Evolutionary conservation across 345 rosid species (phyloP), one percentile per base, ranked within the genome.

Genomic region (Combretum micranthum): DNA sequence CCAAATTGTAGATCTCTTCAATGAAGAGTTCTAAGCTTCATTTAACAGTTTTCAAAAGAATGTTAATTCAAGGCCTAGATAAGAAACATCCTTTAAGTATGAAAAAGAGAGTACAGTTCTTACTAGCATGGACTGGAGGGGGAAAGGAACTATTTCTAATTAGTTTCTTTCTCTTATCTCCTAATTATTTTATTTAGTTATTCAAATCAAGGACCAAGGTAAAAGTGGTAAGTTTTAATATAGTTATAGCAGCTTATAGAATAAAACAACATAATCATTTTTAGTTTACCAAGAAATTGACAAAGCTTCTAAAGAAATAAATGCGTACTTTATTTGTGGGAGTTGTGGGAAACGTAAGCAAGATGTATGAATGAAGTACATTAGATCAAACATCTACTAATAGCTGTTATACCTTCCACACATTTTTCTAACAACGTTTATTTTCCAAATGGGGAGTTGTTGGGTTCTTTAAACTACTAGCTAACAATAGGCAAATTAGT

Each of bases 121-220:
- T 3, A 12, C 47, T 14, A 62, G 56, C 56, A 1, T 72, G 60
- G 77, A 81, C 44, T 81, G 90, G 83, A 74, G 76, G 58, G 23
- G 22, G 2, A 15, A 51, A 15, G 90, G 86, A 19, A 82, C 74
- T 0, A n/a, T n/a, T n/a, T n/a, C n/a, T n/a, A n/a, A n/a, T n/a
- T n/a, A n/a, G n/a, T n/a, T n/a, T n/a, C n/a, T n/a, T n/a, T n/a
- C n/a, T n/a, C n/a, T n/a, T n/a, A n/a, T n/a, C n/a, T n/a, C n/a
- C n/a, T n/a, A n/a, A n/a, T n/a, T n/a, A n/a, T n/a, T n/a, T n/a
- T n/a, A n/a, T n/a, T n/a, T n/a, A n/a, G 86, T 76, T 20, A 83
- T 82, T 37, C 65, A 45, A 0, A 54, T 78, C 43, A 80, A 76
- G 50, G 25, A 73, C 62, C 86, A 79, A 67, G 76, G 70, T 16